Evolutionary conservation across 169 alveolate genomes (phyloP).

Genomic region (Hammondia hammondi): DNA sequence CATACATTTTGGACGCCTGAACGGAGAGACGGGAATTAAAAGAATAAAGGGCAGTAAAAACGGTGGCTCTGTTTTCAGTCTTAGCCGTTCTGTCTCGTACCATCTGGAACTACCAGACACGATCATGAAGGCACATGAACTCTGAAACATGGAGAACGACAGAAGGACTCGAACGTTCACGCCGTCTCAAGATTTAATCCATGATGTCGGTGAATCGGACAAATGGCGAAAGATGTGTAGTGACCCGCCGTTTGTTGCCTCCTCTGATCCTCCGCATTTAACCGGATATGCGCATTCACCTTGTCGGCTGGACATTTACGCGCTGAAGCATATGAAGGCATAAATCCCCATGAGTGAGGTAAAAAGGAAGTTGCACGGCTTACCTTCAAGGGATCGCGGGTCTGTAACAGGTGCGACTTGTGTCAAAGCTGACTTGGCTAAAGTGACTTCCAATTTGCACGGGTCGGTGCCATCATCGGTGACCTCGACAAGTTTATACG

Average conservation of each 20-base stretch:
- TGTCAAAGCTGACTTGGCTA: not conserved
- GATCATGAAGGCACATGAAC: no score
- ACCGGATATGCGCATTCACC: no score
- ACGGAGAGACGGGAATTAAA: not conserved
- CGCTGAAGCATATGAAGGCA: not conserved
- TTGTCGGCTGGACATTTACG: not conserved
- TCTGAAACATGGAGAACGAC: no score
- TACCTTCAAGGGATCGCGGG: slow-evolving; percentile 51
- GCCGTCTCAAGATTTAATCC: no score
- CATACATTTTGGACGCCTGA: slow-evolving; percentile 84
- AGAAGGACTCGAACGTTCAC: no score
- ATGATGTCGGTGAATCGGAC: no score
- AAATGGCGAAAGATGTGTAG: no score
- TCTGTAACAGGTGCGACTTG: slow-evolving; percentile 33
- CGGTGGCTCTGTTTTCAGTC: not conserved
- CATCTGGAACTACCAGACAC: no score
- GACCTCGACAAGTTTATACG: slow-evolving; percentile 34
- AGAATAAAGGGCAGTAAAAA: not conserved
- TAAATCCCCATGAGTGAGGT: not conserved
- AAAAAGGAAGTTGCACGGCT: not conserved
- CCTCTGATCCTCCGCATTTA: no score
- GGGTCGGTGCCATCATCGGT: slow-evolving; percentile 46
- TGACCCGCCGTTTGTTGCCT: no score
- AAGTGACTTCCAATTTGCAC: not conserved
- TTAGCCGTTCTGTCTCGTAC: no score